Percentiles rank a stretch among this genome's conserved stretches.
Conservation (phyloP, 306 rosid genomes). For the Bauhinia variegata region DNA sequence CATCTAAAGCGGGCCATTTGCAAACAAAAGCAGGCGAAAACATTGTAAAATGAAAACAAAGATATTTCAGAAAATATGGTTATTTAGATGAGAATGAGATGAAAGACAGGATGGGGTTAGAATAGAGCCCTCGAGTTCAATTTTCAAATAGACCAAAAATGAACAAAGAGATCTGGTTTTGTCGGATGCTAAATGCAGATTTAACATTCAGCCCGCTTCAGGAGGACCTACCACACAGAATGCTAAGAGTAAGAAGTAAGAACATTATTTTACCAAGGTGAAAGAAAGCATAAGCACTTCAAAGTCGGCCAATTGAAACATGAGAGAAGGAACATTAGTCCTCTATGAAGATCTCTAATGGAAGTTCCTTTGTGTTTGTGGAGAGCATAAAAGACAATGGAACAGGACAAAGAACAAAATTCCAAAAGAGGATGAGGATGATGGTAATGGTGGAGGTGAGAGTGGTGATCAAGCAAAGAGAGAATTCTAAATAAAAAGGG, state of each 20-base stretch:
- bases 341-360: background rate
- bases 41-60: constrained; percentile 37
- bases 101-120: constrained; percentile 40
- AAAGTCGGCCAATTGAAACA: constrained; percentile 18
- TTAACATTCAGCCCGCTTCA: constrained; percentile 8
- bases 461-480: background rate
- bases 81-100: constrained; percentile 21
- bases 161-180: background rate
- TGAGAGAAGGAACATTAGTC: constrained; percentile 21
- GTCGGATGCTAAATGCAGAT: constrained; percentile 18
- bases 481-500: background rate
- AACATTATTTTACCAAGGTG: constrained; percentile 6
- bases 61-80: constrained; percentile 27
- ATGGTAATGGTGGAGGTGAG: background rate
- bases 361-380: constrained; percentile 9
- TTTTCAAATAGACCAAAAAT: background rate
- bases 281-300: constrained; percentile 18
- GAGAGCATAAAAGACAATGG: constrained; percentile 14
- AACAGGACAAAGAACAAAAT: constrained; percentile 23
- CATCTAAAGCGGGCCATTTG: constrained; percentile 48
- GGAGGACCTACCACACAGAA: constrained; percentile 8
- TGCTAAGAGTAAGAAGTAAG: too few relatives aligned
- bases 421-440: constrained; percentile 1
- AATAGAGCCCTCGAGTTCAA: constrained; percentile 8
- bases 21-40: constrained; percentile 45